Conservation (phyloP, 2,329 filamentous ascomycete genomes). For the Fusarium kyushuense region DNA sequence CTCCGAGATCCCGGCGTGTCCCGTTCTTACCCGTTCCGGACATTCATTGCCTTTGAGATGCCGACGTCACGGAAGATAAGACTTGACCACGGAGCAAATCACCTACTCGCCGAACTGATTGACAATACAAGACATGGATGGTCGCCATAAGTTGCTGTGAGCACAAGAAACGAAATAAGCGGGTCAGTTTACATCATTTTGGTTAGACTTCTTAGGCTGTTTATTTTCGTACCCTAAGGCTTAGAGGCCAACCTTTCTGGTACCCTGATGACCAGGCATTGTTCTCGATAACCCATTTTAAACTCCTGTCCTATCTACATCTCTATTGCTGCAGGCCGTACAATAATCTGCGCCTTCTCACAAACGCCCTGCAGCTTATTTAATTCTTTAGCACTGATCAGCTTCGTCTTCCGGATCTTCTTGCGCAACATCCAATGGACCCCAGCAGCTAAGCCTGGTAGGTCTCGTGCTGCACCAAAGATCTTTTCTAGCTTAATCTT, state of each 20-base stretch:
- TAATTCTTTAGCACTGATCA: conserved; percentile 62
- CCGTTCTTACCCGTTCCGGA: conserved; percentile 44
- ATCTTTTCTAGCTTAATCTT: conserved; percentile 72
- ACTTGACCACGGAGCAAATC: conserved; percentile 15
- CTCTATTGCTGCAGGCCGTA: conserved; percentile 43
- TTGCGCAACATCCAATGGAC: conserved; percentile 85
- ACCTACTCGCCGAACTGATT: conserved; percentile 17
- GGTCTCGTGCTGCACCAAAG: conserved; percentile 73
- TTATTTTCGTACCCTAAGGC: no score
- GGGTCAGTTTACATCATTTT: no score
- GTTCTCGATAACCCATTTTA: background rate
- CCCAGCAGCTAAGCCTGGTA: conserved; percentile 76
- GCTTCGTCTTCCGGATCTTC: conserved; percentile 74
- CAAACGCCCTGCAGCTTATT: conserved; percentile 56
- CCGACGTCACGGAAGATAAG: conserved; percentile 39
- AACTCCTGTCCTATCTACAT: conserved; percentile 22
- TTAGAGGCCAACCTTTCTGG: no score
- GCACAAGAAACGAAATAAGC: no score
- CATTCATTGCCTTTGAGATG: conserved; percentile 29
- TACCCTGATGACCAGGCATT: no score
- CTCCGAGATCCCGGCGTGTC: conserved; percentile 37
- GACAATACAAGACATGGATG: background rate
- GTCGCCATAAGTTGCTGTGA: no score
- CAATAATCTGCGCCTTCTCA: conserved; percentile 51
- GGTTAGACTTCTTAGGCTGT: no score